Base-by-base conservation (phyloP, 805 yeast species). In the Nakazawaea holstii region DNA sequence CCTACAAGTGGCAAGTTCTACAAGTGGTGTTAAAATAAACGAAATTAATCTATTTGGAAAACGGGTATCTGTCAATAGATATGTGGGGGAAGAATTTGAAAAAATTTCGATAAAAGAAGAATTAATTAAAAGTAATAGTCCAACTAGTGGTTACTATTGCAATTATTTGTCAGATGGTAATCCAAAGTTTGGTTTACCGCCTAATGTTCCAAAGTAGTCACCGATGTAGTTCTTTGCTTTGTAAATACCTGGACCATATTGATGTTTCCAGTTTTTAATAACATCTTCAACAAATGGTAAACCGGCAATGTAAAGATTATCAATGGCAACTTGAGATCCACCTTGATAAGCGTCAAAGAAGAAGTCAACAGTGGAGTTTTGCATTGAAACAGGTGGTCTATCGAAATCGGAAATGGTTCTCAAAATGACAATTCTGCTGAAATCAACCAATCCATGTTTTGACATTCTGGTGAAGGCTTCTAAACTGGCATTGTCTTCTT, bases 401-500 rank as follows among this genome's bases (percentile, higher is more conserved):
- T 76, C 68, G 55, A 77, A 79, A 63, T 81, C 83, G 4, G 84
- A 76, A 52, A 77, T 77, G 41, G 84, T 69, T 68, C 86, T 77
- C 78, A 79, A 66, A 27, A 79, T 68, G 10, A 80, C 77, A 51
- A 81, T 68, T 64, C 86, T 73, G 51, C 72, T 64, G 59, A 64
- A 81, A 60, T 79, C 84, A 45, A 76, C 78, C 50, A 79, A 67
- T 8, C 82, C 84, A 53, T 67, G 68, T 50, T 66, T 67, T 51
- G 76, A 76, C 57, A 74, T 71, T 67, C 87, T 74, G 41, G 77
- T 55, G 48, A 81, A 61, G 8, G 79, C 77, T 60, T 80, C 85
- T 57, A 81, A 71, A 13, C 82, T 68, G 14, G 87, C 87, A 58
- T 79, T 77, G 59, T 82, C 87, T 61, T 82, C 87, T 61, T 80